A percentile compares a stretch with the other conserved stretches of the same genome.
These are phyloP conservation scores for Eucommia ulmoides DNA, from an alignment of 257 asterid genomes.

Conservation along the genomic window DNA sequence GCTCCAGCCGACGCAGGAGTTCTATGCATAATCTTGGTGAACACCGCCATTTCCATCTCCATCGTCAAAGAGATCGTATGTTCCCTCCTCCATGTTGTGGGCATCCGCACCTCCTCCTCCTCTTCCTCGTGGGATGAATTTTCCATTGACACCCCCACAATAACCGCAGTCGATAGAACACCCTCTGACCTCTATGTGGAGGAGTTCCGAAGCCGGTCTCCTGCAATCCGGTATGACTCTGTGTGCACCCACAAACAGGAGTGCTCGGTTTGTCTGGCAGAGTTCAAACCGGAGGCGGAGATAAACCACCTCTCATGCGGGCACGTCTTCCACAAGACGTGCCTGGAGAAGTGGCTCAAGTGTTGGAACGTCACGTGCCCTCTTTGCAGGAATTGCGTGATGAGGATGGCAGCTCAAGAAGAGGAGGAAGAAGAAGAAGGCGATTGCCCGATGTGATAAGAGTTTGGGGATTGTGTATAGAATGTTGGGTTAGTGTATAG, in stretches of 20 bases:
- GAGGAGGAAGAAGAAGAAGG: conserved; percentile 60
- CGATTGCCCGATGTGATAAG: neutral
- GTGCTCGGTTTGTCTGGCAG: conserved; percentile 70
- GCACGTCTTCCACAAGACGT: conserved; percentile 65
- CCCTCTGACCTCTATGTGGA: neutral
- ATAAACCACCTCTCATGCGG: conserved; percentile 68
- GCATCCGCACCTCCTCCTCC: neutral
- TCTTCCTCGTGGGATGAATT: neutral
- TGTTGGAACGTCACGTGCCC: conserved; percentile 85
- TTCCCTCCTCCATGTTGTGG: neutral
- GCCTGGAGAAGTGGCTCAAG: conserved; percentile 82
- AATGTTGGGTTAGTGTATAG: neutral
- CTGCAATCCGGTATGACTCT: neutral
- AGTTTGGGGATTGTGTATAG: neutral
- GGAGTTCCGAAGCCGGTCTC: neutral
- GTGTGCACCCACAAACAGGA: conserved; percentile 14
- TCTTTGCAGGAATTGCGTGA: conserved; percentile 68
- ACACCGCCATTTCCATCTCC: neutral
- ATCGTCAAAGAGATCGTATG: neutral
- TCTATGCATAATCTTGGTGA: neutral
- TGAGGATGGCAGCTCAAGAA: conserved; percentile 57
- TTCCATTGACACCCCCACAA: neutral
- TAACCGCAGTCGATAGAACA: neutral
- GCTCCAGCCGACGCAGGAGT: neutral
- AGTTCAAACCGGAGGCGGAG: conserved; percentile 51